These are phyloP conservation scores for Pythium myriotylum DNA, from an alignment of 352 stramenopile genomes.

Conservation along the genomic window DNA sequence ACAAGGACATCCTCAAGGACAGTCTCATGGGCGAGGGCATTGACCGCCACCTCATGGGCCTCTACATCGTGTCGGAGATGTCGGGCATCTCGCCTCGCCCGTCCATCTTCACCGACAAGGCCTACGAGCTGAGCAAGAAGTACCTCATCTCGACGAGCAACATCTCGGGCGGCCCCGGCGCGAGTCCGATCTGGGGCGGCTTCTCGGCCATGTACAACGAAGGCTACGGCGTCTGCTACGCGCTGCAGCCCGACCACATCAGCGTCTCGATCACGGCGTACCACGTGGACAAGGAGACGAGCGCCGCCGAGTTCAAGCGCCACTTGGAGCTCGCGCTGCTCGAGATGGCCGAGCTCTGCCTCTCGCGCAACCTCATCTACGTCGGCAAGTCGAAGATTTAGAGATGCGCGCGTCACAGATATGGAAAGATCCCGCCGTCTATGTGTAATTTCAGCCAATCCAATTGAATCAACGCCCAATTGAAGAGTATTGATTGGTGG, in stretches of 20 bases:
- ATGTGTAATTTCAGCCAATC: constrained; percentile 35
- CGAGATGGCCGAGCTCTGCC: constrained; percentile 94
- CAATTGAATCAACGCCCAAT: constrained; percentile 1
- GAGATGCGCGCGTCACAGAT: constrained; percentile 32
- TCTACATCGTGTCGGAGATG: constrained; percentile 94
- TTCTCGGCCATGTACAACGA: constrained; percentile 95
- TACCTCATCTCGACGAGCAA: constrained; percentile 96
- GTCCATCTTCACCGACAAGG: constrained; percentile 92
- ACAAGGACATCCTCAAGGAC: constrained; percentile 92
- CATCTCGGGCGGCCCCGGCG: constrained; percentile 91
- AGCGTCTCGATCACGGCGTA: constrained; percentile 96
- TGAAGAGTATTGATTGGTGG: constrained; percentile 3
- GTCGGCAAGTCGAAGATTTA: constrained; percentile 87
- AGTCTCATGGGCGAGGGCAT: constrained; percentile 89
- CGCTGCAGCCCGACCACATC: constrained; percentile 93
- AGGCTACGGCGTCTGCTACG: constrained; percentile 96
- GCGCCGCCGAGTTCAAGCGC: constrained; percentile 87
- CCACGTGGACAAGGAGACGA: constrained; percentile 76
- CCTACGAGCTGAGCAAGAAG: constrained; percentile 93
- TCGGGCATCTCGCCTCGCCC: constrained; percentile 88
- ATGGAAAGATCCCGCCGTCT: constrained; percentile 18
- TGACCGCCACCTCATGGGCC: constrained; percentile 96
- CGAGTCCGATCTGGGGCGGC: constrained; percentile 96
- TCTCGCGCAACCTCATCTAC: constrained; percentile 90
- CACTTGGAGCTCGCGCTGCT: constrained; percentile 93